Base-by-base conservation (phyloP, 257 asterid genomes). In the Galeopsis tetrahit region DNA sequence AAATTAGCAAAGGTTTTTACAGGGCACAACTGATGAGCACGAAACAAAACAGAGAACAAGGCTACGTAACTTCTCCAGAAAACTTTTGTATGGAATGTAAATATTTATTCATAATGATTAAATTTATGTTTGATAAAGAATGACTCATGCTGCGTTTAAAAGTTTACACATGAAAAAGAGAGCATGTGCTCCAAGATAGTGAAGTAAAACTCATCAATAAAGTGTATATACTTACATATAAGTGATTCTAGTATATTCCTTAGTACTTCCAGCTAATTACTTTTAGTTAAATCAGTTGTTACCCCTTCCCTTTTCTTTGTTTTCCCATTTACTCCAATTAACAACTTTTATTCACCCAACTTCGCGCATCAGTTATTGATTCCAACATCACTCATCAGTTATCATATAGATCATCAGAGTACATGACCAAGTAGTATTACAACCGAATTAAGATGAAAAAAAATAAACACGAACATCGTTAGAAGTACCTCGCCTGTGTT, bases 401-500 rank as follows among this genome's bases (percentile, higher is more conserved):
- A 17, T 56, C 38, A 52, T 7, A 33, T 21, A 21, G 28, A 21
- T 21, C n/a, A 64, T 13, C 36, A 17, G 21, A 63, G 8, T 28
- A 51, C 42, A 33, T 49, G 44, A 36, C 7, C 8, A 66, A 21
- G 43, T 51, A 57, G 55, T 10, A 44, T 28, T 15, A 46, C 33
- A 48, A 35, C n/a, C 31, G 21, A 1, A 36, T 21, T 10, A 36
- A 13, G 21, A 15, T 7, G 68, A 3, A 36, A 10, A 10, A 35
- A 71, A 36, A 62, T 0, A 58, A 53, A 46, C 17, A 15, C 10
- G 32, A 14, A 5, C 11, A 66, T 46, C 44, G 33, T 33, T n/a
- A 44, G 17, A 74, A 61, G 79, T 84, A 91, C 97, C 96, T 89
- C 96, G 63, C 97, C 97, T 4, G 90, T 44, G 82, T 86, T 87